A percentile compares a stretch with the other conserved stretches of the same genome.
Evolutionary conservation across 352 stramenopile species (phyloP).

Genomic region (Thraustochytrium sp.): DNA sequence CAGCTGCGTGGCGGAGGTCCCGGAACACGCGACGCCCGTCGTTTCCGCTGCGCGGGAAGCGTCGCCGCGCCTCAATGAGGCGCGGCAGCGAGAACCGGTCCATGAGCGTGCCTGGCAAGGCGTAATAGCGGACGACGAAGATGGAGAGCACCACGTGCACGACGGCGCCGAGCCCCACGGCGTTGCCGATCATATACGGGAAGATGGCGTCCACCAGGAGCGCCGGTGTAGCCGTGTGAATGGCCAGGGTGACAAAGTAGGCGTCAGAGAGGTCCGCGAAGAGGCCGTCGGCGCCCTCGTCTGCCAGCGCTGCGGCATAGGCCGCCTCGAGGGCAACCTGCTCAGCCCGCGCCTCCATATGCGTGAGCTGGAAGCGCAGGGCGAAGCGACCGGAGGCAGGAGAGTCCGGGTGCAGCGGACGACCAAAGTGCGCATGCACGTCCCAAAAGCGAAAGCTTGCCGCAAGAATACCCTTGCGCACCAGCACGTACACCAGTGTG

Average conservation of each 20-base stretch:
- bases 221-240: slow-evolving; percentile 9
- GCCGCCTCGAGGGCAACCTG: not conserved
- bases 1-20: too few species aligned
- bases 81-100: not conserved
- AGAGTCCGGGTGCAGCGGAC: not conserved
- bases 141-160: slow-evolving; percentile 10
- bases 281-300: not conserved
- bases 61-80: not conserved
- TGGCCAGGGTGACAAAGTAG: not conserved
- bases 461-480: not conserved
- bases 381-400: not conserved
- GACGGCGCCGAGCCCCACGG: not conserved
- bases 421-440: not conserved
- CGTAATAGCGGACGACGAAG: not conserved
- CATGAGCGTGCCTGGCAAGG: slow-evolving; percentile 1
- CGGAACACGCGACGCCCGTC: too few species aligned
- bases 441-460: slow-evolving; percentile 35
- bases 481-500: slow-evolving; percentile 10
- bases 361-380: not conserved
- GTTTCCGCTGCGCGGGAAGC: not conserved
- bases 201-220: slow-evolving; percentile 8
- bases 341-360: not conserved
- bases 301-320: not conserved
- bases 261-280: not conserved
- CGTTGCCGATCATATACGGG: not conserved